Evolutionary conservation across 2,329 filamentous ascomycete genomes (phyloP), one percentile per base, ranked within the genome.

Genomic region (Penicillium sp.): DNA sequence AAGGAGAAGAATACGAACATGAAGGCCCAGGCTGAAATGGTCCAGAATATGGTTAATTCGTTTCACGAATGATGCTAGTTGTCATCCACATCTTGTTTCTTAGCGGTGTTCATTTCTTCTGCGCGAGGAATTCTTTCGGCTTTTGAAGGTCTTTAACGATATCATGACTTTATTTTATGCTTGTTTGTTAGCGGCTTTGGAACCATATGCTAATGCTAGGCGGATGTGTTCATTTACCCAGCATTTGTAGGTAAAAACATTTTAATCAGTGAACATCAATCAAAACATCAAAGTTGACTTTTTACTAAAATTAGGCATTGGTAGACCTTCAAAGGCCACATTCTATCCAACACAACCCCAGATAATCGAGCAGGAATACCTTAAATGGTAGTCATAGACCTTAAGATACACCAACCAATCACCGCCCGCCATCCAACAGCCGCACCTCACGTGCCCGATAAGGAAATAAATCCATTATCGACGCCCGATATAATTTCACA

Each of bases 1-100:
- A 82, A 87, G 77, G 77, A 90, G 69, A 77, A 88, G 64, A 78
- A 96, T 80, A 74, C 72, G 5, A 76, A 75, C 13, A 69, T 89
- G 35, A 82, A 87, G 67, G 79, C 80, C 14, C 82, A 87, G 68
- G 71, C 78, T 43, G 81, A 85, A 67, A 78, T 83, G 55, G 80
- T 83, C 67, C 80, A 76, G 58, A 76, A 73, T 27, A 69, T 81
- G 14, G 76, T 81, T 53, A 68, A 69, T 55, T 71, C 73, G 6
- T 52, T 44, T 14, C 11, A 27, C 13, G 10, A 25, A 6, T 48
- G 46, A 48, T 48, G 25, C n/a, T 48, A 4, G 26, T 21, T 33
- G 16, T 47, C 45, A 47, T 26, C 3, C 21, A 13, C 14, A 14
- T 35, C 19, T 10, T 14, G 25, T 42, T 14, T 23, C 10, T 42